Percentiles rank a stretch among this genome's conserved stretches.
Conservation (phyloP, 129 eudicot genomes). For the Cynara cardunculus region DNA sequence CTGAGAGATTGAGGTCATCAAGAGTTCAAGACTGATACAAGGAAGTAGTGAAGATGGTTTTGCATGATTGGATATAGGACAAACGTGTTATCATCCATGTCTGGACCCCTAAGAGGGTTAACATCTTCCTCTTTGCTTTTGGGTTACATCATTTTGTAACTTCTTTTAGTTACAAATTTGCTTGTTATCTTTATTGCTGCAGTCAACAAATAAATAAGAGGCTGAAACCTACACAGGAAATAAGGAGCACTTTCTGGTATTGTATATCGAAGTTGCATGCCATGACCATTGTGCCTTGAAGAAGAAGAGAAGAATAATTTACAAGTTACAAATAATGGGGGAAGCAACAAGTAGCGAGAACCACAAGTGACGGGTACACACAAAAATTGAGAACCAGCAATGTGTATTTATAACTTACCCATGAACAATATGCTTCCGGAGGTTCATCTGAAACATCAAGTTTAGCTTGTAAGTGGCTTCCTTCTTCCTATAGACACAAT, state of each 20-base stretch:
- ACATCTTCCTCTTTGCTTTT: not conserved
- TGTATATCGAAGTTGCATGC: not conserved
- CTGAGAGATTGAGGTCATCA: too few relatives aligned
- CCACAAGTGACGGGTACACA: conserved; percentile 1
- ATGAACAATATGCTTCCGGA: conserved; percentile 69
- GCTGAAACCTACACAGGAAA: not conserved
- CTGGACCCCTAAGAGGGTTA: not conserved
- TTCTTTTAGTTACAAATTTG: not conserved
- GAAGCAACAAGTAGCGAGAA: not conserved
- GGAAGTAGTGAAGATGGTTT: too few relatives aligned
- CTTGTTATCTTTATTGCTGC: not conserved
- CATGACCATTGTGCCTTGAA: not conserved
- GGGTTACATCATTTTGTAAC: not conserved
- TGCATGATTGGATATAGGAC: too few relatives aligned
- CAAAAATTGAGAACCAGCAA: conserved; percentile 1
- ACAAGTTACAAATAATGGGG: not conserved
- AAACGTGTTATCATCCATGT: not conserved
- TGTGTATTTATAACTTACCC: conserved; percentile 49
- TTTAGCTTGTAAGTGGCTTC: conserved; percentile 70
- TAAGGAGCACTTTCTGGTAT: not conserved
- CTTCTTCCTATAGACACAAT: conserved; percentile 59
- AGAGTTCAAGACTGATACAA: too few relatives aligned
- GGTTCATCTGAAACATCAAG: conserved; percentile 64
- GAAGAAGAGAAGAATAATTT: not conserved
- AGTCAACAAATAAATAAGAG: not conserved